Evolutionary conservation across 2,329 filamentous ascomycete genomes (phyloP).

Genomic region (Penicillium brevicompactum): DNA sequence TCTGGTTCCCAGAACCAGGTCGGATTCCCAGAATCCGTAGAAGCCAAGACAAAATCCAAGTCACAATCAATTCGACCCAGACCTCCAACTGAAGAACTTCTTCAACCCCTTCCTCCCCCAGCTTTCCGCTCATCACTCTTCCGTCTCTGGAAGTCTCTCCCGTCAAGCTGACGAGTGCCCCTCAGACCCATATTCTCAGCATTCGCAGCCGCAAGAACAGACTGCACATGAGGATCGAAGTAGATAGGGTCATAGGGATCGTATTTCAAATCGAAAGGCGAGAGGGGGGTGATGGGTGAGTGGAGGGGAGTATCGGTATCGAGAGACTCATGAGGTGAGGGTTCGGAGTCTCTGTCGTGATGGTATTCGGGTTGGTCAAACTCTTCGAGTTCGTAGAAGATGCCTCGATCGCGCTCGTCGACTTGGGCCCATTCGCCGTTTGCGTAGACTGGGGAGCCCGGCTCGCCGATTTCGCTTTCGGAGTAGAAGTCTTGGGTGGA

Average conservation of each 20-base stretch:
- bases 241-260: constrained; percentile 24
- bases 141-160: not conserved
- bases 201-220: constrained; percentile 27
- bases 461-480: constrained; percentile 35
- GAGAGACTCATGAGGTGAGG: not conserved
- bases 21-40: not conserved
- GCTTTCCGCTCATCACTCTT: constrained; percentile 14
- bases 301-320: constrained; percentile 7
- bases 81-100: constrained; percentile 27
- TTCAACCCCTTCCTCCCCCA: constrained; percentile 16
- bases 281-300: not conserved
- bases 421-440: constrained; percentile 28
- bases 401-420: constrained; percentile 29
- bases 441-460: constrained; percentile 31
- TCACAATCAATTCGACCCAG: constrained; percentile 12
- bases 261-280: constrained; percentile 5
- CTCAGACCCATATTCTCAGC: constrained; percentile 27
- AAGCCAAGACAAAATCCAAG: constrained; percentile 3
- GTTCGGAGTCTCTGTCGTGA: constrained; percentile 1
- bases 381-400: constrained; percentile 16
- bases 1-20: not conserved
- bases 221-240: constrained; percentile 27
- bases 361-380: not conserved
- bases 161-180: constrained; percentile 6
- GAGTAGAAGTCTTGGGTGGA: constrained; percentile 23